Base-by-base conservation (phyloP, 768 basidiomycete genomes). In the Psilocybe cubensis region DNA sequence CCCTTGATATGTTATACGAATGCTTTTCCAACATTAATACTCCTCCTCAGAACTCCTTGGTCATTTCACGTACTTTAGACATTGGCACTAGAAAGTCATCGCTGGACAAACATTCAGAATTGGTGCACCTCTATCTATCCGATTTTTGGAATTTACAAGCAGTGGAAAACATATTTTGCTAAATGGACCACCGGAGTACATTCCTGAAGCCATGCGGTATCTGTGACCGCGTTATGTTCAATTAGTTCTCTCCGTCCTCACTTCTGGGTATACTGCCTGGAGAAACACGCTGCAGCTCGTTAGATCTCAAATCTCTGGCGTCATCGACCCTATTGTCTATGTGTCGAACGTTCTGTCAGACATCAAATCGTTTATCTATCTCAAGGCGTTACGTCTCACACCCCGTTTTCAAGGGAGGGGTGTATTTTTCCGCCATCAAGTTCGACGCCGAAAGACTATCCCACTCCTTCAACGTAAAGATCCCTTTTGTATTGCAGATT, bases 171-270 rank as follows among this genome's bases (percentile, higher is more conserved):
- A 46, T 33, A 54, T 46, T 21, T 35, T 17, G 33, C 6, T 21
- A 23, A 42, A 53, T 21, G 28, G 27, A 18, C 21, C 17, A 29
- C 52, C 38, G 41, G 38, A 3, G 27, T 17, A 25, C 41, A 43
- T 42, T 27, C 28, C 10, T 31, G 4, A 21, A 42, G 18, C 5
- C 38, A 42, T 41, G 27, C 23, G 52, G 38, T 17, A 27, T 24
- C 23, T 24, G 12, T 46, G 21, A 24, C 40, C 50, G 55, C 55
- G 55, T 52, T 50, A 57, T 57, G 21, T n/a, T n/a, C n/a, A n/a
- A n/a, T n/a, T n/a, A n/a, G n/a, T n/a, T n/a, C n/a, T n/a, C n/a
- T n/a, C n/a, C n/a, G n/a, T n/a, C n/a, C n/a, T n/a, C n/a, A n/a
- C n/a, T n/a, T n/a, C n/a, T n/a, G n/a, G n/a, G n/a, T n/a, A n/a